These are phyloP conservation scores for Tolypocladium ophioglossoides DNA, from an alignment of 2,329 filamentous ascomycete species.

Conservation along the genomic window DNA sequence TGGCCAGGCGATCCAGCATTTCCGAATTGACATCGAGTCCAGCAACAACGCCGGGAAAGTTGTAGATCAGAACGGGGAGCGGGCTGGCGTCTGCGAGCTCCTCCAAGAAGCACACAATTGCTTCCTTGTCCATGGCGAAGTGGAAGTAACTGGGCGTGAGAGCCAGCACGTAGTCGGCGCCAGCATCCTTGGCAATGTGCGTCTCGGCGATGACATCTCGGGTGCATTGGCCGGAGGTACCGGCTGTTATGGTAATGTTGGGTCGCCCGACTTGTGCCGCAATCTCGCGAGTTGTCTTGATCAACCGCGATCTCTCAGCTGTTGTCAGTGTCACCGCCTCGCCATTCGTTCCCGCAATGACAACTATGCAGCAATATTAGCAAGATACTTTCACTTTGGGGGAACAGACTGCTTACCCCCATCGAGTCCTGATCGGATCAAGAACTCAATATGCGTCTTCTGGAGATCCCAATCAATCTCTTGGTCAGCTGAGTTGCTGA, in stretches of 20 bases:
- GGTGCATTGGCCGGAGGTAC: too few species aligned
- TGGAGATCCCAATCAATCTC: conserved; percentile 47
- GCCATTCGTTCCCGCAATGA: too few species aligned
- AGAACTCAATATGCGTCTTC: conserved; percentile 30
- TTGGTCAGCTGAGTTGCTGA: conserved; percentile 33
- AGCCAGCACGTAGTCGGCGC: conserved; percentile 14
- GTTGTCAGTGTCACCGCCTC: too few species aligned
- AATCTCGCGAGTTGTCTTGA: too few species aligned
- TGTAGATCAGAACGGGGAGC: conserved; percentile 60
- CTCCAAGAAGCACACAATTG: conserved; percentile 18
- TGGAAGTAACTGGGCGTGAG: conserved; percentile 20
- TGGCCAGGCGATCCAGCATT: conserved; percentile 33
- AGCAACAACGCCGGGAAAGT: conserved; percentile 57
- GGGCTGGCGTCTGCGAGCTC: conserved; percentile 45
- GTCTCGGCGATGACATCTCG: too few species aligned
- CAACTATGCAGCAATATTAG: too few species aligned
- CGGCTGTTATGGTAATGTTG: too few species aligned
- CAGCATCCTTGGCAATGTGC: not conserved
- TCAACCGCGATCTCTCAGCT: too few species aligned
- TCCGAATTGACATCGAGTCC: conserved; percentile 61
- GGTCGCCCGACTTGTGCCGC: too few species aligned
- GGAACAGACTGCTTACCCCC: too few species aligned
- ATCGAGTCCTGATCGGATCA: too few species aligned
- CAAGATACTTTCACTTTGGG: too few species aligned
- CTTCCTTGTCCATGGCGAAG: conserved; percentile 26